Percentiles rank a stretch among this genome's conserved stretches.
These are phyloP conservation scores for Xylaria venustula DNA, from an alignment of 495 filamentous ascomycete genomes.

Conservation along the genomic window DNA sequence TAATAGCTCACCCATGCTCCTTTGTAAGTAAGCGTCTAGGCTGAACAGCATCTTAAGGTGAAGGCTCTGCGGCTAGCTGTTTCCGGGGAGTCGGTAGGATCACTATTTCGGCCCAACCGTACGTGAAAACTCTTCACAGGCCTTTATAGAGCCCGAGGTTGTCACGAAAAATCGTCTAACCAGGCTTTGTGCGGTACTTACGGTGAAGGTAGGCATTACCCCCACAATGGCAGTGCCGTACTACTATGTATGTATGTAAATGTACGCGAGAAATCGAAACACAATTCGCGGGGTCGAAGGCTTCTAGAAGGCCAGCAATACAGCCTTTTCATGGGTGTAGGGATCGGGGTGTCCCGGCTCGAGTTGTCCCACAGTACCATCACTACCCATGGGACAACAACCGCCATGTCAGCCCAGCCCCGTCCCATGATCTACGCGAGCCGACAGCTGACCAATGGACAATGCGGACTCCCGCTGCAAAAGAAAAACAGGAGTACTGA, in stretches of 20 bases:
- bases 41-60: not conserved
- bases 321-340: conserved; percentile 8
- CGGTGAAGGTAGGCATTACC: not conserved
- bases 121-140: not conserved
- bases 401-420: not conserved
- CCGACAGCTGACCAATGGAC: conserved; percentile 31
- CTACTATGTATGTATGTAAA: conserved; percentile 9
- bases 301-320: conserved; percentile 25
- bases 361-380: too few relatives aligned
- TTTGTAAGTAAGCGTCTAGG: not conserved
- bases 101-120: not conserved
- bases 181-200: not conserved
- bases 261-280: conserved; percentile 12
- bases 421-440: conserved; percentile 22
- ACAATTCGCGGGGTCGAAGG: conserved; percentile 21
- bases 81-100: not conserved
- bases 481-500: conserved; percentile 27
- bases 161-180: not conserved
- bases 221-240: not conserved
- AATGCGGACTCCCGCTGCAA: conserved; percentile 15
- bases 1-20: not conserved
- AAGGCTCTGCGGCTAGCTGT: not conserved
- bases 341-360: conserved; percentile 15
- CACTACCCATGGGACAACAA: too few relatives aligned
- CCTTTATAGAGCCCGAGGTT: not conserved